Evolutionary conservation across 2,329 filamentous ascomycete species (phyloP).

Genomic region (Calonectria multiphialidica): DNA sequence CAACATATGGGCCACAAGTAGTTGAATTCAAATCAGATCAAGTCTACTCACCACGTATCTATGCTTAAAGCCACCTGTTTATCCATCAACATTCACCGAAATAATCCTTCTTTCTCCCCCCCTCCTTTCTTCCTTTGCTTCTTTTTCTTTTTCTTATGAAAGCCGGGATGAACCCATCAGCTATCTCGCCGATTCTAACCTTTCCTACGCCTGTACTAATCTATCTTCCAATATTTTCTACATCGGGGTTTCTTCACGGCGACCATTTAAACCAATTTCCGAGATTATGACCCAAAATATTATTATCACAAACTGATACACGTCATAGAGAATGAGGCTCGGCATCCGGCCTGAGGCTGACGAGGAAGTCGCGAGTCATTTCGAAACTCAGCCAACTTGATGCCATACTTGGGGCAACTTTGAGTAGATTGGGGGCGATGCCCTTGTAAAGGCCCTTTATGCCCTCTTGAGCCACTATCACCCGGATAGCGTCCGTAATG

Average conservation of each 20-base stretch:
- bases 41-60: slow-evolving; percentile 4
- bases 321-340: slow-evolving; percentile 43
- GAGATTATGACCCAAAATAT: slow-evolving; percentile 9
- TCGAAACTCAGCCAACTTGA: slow-evolving; percentile 99
- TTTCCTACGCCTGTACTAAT: background rate
- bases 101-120: background rate
- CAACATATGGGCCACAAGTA: background rate
- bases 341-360: slow-evolving; percentile 67
- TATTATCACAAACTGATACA: slow-evolving; percentile 36
- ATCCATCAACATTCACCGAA: slow-evolving; percentile 16
- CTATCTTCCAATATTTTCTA: background rate
- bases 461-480: slow-evolving; percentile 88
- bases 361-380: slow-evolving; percentile 87
- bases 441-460: slow-evolving; percentile 92
- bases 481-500: slow-evolving; percentile 83
- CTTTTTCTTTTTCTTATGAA: background rate
- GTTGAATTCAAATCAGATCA: background rate
- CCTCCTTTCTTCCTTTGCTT: background rate
- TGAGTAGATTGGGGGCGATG: slow-evolving; percentile 93
- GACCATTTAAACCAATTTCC: background rate
- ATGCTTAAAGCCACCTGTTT: slow-evolving; percentile 15
- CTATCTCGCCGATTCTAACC: background rate
- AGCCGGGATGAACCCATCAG: background rate
- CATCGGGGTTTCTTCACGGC: background rate
- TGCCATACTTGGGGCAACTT: slow-evolving; percentile 98